Conservation (phyloP, 257 asterid species). For the Petunia secreta region DNA sequence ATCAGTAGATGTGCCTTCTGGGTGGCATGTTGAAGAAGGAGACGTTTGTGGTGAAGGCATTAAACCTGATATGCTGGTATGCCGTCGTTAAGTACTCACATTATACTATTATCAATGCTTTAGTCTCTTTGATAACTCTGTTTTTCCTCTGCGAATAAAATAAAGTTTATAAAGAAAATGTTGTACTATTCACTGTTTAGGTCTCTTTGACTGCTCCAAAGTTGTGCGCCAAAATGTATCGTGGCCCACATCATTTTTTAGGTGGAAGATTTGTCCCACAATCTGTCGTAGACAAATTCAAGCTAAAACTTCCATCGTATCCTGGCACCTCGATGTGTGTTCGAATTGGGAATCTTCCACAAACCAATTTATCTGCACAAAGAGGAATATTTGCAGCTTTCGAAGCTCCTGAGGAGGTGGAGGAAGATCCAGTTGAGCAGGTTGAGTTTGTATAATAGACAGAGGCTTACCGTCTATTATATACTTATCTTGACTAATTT, state of each 20-base stretch:
- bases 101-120: background rate
- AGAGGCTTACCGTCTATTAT: background rate
- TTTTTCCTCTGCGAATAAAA: constrained; percentile 3
- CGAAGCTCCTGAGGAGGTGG: constrained; percentile 13
- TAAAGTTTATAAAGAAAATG: constrained; percentile 4
- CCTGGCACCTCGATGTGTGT: constrained; percentile 43
- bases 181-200: constrained; percentile 18
- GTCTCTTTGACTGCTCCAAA: constrained; percentile 47
- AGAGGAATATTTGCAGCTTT: constrained; percentile 23
- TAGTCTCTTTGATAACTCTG: background rate
- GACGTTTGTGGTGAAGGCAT: constrained; percentile 36
- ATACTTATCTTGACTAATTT: background rate
- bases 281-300: constrained; percentile 35
- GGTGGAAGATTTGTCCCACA: constrained; percentile 46
- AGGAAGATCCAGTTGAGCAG: constrained; percentile 40
- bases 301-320: constrained; percentile 40
- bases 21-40: constrained; percentile 49
- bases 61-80: constrained; percentile 49
- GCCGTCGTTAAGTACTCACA: constrained; percentile 5
- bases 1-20: constrained; percentile 45
- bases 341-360: constrained; percentile 33
- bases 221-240: constrained; percentile 41
- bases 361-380: constrained; percentile 12
- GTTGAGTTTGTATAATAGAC: constrained; percentile 21
- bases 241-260: constrained; percentile 41